phyloP scores from a whole-genome alignment of 2,329 filamentous ascomycete species.

The Bipolaris gigantea region DNA sequence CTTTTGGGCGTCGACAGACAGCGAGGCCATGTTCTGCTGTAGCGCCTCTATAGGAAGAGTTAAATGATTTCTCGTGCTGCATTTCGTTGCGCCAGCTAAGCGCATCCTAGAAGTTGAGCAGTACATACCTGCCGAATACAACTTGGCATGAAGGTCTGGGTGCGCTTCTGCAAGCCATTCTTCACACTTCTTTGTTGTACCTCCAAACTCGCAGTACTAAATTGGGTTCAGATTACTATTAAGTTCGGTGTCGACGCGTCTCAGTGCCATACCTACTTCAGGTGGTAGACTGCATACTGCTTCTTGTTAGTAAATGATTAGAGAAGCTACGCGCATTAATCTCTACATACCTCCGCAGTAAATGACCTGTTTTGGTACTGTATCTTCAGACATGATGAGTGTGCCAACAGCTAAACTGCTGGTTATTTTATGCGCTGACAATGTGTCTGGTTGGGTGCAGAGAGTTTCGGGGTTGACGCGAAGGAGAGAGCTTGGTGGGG shows the following conservation, averaged over 20 bases:
- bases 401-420: neutral
- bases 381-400: constrained; percentile 41
- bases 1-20: constrained; percentile 90
- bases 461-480: constrained; percentile 13
- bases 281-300: constrained; percentile 67
- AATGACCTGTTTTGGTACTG: constrained; percentile 55
- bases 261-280: constrained; percentile 60
- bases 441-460: constrained; percentile 4
- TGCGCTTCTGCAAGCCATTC: constrained; percentile 86
- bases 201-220: constrained; percentile 98
- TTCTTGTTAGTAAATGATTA: constrained; percentile 22
- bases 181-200: constrained; percentile 93
- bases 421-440: neutral
- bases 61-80: neutral
- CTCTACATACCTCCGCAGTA: constrained; percentile 63
- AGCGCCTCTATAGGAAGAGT: constrained; percentile 57
- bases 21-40: constrained; percentile 78
- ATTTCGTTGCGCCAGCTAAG: neutral
- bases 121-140: constrained; percentile 81
- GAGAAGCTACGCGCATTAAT: neutral
- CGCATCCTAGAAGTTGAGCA: neutral
- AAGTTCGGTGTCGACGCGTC: constrained; percentile 2
- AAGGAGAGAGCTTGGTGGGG: constrained; percentile 18
- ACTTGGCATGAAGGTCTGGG: constrained; percentile 69
- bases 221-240: constrained; percentile 11